phyloP scores from a whole-genome alignment of 2,329 filamentous ascomycete species.

The Macroventuria anomochaeta region DNA sequence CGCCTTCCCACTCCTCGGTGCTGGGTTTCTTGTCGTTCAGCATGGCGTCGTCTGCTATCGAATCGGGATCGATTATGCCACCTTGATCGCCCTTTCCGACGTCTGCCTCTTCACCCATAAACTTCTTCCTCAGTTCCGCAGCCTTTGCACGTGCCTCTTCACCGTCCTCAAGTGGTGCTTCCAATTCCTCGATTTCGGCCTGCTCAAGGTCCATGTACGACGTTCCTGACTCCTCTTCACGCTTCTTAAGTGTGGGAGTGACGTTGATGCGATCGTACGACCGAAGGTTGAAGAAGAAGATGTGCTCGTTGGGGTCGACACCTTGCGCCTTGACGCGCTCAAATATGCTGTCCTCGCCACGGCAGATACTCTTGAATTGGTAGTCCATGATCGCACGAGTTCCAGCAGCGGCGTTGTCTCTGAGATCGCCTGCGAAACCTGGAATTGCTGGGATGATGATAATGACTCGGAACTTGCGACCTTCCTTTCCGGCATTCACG shows the following conservation, averaged over 20 bases:
- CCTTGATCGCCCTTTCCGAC: slow-evolving; percentile 49
- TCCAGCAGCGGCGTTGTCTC: slow-evolving; percentile 80
- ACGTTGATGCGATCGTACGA: slow-evolving; percentile 92
- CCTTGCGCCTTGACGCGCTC: slow-evolving; percentile 76
- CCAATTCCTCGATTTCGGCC: slow-evolving; percentile 87
- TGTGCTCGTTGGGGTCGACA: slow-evolving; percentile 76
- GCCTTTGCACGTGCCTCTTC: slow-evolving; percentile 53
- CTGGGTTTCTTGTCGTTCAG: slow-evolving; percentile 66
- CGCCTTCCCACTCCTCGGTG: slow-evolving; percentile 78
- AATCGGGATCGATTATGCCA: slow-evolving; percentile 62
- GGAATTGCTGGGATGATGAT: slow-evolving; percentile 89
- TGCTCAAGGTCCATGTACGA: slow-evolving; percentile 86
- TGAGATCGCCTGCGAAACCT: slow-evolving; percentile 90
- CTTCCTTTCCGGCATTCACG: slow-evolving; percentile 79
- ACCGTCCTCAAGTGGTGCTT: slow-evolving; percentile 56
- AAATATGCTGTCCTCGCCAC: slow-evolving; percentile 90
- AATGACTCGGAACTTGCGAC: slow-evolving; percentile 88
- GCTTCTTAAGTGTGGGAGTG: slow-evolving; percentile 73
- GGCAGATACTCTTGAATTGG: slow-evolving; percentile 94
- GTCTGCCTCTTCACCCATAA: slow-evolving; percentile 52
- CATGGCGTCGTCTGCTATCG: slow-evolving; percentile 83
- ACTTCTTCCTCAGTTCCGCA: slow-evolving; percentile 55
- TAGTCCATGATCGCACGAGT: slow-evolving; percentile 97
- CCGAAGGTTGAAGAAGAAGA: slow-evolving; percentile 93
- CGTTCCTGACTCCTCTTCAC: slow-evolving; percentile 82